Base-by-base conservation (phyloP, 805 yeast species). In the Isabelozyma pseudorhagii region DNA sequence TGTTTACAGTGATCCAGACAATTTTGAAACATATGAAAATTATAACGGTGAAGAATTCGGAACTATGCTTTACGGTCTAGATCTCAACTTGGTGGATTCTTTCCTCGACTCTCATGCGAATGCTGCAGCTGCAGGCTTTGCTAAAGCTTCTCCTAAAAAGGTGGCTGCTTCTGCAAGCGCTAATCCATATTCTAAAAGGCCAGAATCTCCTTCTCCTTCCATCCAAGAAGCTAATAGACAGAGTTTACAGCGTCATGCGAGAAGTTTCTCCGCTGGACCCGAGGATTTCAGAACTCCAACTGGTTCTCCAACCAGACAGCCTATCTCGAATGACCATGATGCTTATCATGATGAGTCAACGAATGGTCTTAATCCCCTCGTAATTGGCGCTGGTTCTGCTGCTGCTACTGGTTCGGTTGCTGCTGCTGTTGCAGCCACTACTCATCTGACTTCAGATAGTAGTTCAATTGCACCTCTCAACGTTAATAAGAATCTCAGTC, bases 1-100 rank as follows among this genome's bases (percentile, higher is more conserved):
- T 59, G 83, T 85, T 42, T 62, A 71, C 27, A 75, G 74, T 25
- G 77, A 75, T 50, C 72, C 68, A 6, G 73, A 57, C 39, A 75
- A 82, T 60, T 71, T 79, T 50, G 82, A 81, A 48, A 80, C 83
- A 13, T 76, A 80, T 45, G 80, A 73, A 48, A 71, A 68, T 8
- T 81, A 72, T 54, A 77, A 80, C 58, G 81, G 81, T 47, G 76
- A 61, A 29, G 70, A 66, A 42, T 50, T 60, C 27, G 89, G 86
- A 46, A 83, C 83, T 39, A 76, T 79, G 68, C 74, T 87, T 15
- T 87, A 79, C 58, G 81, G 83, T 36, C 75, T 89, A 48, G 93
- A 89, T 55, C 68, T 78, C 17, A 68, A 75, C 25, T 69, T 63
- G 56, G 67, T 66, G n/a, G 74, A 68, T 42, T 54, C 62, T 25